Conservation (phyloP, 2,329 filamentous ascomycete genomes). For the Exophiala sp. region DNA sequence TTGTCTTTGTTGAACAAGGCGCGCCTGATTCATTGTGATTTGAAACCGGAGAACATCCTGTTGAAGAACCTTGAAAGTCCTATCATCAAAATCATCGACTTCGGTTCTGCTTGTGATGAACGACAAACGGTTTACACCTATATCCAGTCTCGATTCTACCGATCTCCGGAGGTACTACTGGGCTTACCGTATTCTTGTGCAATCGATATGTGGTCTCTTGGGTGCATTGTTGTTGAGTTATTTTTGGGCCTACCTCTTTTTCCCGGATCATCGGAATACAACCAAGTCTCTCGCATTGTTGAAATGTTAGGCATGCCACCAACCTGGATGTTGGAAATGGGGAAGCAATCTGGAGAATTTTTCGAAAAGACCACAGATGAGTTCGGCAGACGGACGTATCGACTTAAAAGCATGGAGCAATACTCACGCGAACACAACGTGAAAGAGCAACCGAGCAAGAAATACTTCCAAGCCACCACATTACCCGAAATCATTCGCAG, state of each 20-base stretch:
- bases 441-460: slow-evolving; percentile 99
- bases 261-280: slow-evolving; percentile 96
- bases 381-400: slow-evolving; percentile 84
- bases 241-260: slow-evolving; percentile 94
- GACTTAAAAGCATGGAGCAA: slow-evolving; percentile 95
- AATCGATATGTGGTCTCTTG: slow-evolving; percentile 99
- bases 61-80: slow-evolving; percentile 97
- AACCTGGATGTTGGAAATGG: slow-evolving; percentile 99
- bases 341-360: slow-evolving; percentile 95
- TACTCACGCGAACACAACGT: slow-evolving; percentile 93
- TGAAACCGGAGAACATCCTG: slow-evolving; percentile 97
- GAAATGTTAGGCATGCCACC: slow-evolving; percentile 97
- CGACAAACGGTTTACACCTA: slow-evolving; percentile 98
- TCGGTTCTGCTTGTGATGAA: slow-evolving; percentile 96
- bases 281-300: slow-evolving; percentile 93
- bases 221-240: slow-evolving; percentile 95
- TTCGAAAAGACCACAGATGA: slow-evolving; percentile 93
- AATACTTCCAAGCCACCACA: slow-evolving; percentile 94
- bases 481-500: slow-evolving; percentile 96
- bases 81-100: slow-evolving; percentile 99
- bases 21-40: slow-evolving; percentile 92
- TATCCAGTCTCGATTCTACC: slow-evolving; percentile 96
- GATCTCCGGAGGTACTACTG: slow-evolving; percentile 92
- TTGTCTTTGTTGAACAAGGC: slow-evolving; percentile 92
- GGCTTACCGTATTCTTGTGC: slow-evolving; percentile 95